These are phyloP conservation scores for Boletus subcaerulescens DNA, from an alignment of 768 basidiomycete species.

Conservation along the genomic window DNA sequence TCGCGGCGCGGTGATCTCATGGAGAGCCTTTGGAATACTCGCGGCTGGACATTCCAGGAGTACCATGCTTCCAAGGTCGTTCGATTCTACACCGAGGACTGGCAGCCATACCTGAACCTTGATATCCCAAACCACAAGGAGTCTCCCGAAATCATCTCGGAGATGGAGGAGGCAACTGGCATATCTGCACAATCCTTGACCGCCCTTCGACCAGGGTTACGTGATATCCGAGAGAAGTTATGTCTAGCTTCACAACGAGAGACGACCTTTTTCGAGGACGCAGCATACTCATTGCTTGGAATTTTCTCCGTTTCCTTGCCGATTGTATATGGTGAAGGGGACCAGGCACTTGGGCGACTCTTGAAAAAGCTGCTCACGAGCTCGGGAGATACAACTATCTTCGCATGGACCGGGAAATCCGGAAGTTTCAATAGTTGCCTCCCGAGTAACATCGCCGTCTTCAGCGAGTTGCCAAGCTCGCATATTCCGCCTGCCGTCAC, in stretches of 20 bases:
- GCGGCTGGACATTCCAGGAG: slow-evolving; percentile 8
- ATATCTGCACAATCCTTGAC: not conserved
- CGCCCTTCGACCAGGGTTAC: slow-evolving; percentile 1
- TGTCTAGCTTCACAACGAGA: slow-evolving; percentile 4
- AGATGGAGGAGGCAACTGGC: slow-evolving; percentile 8
- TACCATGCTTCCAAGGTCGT: slow-evolving; percentile 10
- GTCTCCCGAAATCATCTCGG: not conserved
- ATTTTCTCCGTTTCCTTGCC: slow-evolving; percentile 8
- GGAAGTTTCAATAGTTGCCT: slow-evolving; percentile 1
- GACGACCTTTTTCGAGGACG: slow-evolving; percentile 8
- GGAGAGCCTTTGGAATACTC: not conserved
- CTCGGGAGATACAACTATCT: not conserved
- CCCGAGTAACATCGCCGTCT: not conserved
- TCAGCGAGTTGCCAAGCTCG: not conserved
- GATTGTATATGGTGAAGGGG: slow-evolving; percentile 9
- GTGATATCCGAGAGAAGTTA: slow-evolving; percentile 4
- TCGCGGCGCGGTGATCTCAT: not conserved
- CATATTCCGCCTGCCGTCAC: not conserved
- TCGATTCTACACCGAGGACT: slow-evolving; percentile 11
- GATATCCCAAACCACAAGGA: slow-evolving; percentile 9
- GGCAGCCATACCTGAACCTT: slow-evolving; percentile 5
- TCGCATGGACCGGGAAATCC: not conserved
- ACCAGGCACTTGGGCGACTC: slow-evolving; percentile 7
- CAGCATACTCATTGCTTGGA: slow-evolving; percentile 13
- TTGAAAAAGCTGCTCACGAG: slow-evolving; percentile 5